Base-by-base conservation (phyloP, 1,284 basidiomycete genomes). In the Schizophyllum commune region DNA sequence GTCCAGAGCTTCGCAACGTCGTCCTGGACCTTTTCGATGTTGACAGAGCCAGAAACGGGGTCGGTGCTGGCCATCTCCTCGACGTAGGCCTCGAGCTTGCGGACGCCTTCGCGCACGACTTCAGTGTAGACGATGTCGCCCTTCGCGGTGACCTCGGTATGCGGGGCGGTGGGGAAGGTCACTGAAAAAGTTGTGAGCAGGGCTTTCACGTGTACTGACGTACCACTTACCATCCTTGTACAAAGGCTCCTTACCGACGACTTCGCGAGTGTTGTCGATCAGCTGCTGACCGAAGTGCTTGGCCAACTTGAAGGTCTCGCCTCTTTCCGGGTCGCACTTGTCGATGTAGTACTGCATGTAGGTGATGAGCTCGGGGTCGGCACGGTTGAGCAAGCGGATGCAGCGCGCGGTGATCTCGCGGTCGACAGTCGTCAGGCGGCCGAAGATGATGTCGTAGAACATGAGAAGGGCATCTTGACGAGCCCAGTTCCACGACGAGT, bases 401-500 rank as follows among this genome's bases (percentile, higher is more conserved):
- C 96, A 98, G 62, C 95, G 91, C 68, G 93, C 93, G n/a, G 95
- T 97, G 75, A 97, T 94, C 73, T 95, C 93, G 61, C 90, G 87
- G 68, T 97, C 95, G 67, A 97, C 92, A 32, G 94, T 93, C 33
- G 90, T 95, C 63, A 97, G 84, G 56, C 91, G 88, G 56, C 96
- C 96, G 69, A 95, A 95, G 71, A 98, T 93, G 74, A 98, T 96
- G 72, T 98, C 96, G 77, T 96, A 98, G 79, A 90, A 98, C 91
- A 98, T 94, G 63, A 92, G 80, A 52, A 98, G 81, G 27, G 95
- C 93, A 66, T 96, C 94, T 77, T 98, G 95, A 67, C 96, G 89
- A 58, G 92, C 95, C 97, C 96, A 99, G 75, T 99, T 99, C 96
- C 96, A 99, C 11, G 91, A 94, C 9, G 95, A 98, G 73, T 98